A percentile compares a stretch with the other conserved stretches of the same genome.
Conservation (phyloP, 2,329 filamentous ascomycete genomes). For the Xylaria sp. region DNA sequence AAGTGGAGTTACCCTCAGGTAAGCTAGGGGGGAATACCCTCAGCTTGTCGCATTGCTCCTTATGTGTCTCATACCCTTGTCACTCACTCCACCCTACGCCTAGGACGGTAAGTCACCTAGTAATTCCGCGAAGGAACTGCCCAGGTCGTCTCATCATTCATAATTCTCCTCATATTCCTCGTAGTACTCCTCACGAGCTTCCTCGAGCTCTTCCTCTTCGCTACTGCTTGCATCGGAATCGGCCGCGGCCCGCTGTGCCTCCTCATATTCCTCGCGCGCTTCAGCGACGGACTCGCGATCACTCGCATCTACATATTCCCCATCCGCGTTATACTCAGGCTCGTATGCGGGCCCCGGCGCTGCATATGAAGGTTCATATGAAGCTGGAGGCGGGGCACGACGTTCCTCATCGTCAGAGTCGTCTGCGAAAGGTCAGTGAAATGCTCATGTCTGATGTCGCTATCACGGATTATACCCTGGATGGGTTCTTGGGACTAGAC, state of each 20-base stretch:
- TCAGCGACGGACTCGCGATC: slow-evolving; percentile 54
- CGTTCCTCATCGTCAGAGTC: slow-evolving; percentile 47
- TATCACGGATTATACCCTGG: too few species aligned
- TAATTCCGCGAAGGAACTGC: not conserved
- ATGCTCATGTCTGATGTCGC: too few species aligned
- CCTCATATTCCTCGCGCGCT: slow-evolving; percentile 56
- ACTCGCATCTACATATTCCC: slow-evolving; percentile 55
- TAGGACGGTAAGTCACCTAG: not conserved
- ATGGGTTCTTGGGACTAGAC: slow-evolving; percentile 1
- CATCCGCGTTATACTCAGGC: slow-evolving; percentile 55
- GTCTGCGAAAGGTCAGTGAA: slow-evolving; percentile 41
- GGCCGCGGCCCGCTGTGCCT: slow-evolving; percentile 53
- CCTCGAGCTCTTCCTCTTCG: slow-evolving; percentile 62
- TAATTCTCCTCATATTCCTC: slow-evolving; percentile 60
- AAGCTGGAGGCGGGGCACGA: slow-evolving; percentile 21
- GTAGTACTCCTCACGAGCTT: slow-evolving; percentile 62
- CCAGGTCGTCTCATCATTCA: slow-evolving; percentile 51
- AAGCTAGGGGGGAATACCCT: too few species aligned
- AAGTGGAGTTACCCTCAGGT: too few species aligned
- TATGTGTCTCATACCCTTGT: not conserved
- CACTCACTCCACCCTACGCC: not conserved
- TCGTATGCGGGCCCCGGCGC: slow-evolving; percentile 51
- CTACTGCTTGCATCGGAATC: slow-evolving; percentile 62
- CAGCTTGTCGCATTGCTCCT: too few species aligned
- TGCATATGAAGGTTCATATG: slow-evolving; percentile 33